Conservation (phyloP, 2,329 filamentous ascomycete species). For the Cytospora paraplurivora region DNA sequence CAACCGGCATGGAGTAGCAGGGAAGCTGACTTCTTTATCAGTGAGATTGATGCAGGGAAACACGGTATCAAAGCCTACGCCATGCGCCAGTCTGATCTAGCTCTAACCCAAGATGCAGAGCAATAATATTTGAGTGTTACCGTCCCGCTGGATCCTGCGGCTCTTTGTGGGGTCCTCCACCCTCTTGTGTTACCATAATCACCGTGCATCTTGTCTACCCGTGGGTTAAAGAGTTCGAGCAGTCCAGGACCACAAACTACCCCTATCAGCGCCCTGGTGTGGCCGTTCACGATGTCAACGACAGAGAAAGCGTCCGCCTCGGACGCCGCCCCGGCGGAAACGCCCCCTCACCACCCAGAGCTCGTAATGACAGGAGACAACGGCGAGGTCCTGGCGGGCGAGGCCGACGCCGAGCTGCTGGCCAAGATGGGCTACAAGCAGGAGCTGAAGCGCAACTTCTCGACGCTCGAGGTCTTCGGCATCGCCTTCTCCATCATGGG, state of each 20-base stretch:
- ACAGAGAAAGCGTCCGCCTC: constrained; percentile 14
- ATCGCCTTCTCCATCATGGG: constrained; percentile 64
- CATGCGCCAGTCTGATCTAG: too few species aligned
- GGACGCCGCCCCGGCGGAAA: constrained; percentile 27
- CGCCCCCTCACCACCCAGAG: constrained; percentile 26
- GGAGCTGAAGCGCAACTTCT: constrained; percentile 63
- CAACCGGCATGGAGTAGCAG: not conserved
- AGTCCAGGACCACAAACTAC: not conserved
- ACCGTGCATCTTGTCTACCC: not conserved
- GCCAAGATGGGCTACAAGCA: constrained; percentile 47
- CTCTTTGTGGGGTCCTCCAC: not conserved
- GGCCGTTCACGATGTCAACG: constrained; percentile 17
- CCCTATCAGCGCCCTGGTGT: not conserved
- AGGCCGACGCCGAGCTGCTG: constrained; percentile 28
- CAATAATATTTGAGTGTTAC: constrained; percentile 8
- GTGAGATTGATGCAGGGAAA: not conserved
- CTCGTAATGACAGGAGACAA: constrained; percentile 27
- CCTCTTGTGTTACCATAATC: not conserved
- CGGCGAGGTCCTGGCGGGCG: constrained; percentile 33
- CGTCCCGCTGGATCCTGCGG: constrained; percentile 12
- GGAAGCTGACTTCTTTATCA: constrained; percentile 8
- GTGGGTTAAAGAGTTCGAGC: not conserved
- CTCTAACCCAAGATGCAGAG: not conserved
- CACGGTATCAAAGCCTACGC: not conserved
- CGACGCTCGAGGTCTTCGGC: constrained; percentile 63